Percentiles rank a stretch among this genome's conserved stretches.
These are phyloP conservation scores for Neocucurbitaria cava DNA, from an alignment of 2,329 filamentous ascomycete genomes.

Conservation along the genomic window DNA sequence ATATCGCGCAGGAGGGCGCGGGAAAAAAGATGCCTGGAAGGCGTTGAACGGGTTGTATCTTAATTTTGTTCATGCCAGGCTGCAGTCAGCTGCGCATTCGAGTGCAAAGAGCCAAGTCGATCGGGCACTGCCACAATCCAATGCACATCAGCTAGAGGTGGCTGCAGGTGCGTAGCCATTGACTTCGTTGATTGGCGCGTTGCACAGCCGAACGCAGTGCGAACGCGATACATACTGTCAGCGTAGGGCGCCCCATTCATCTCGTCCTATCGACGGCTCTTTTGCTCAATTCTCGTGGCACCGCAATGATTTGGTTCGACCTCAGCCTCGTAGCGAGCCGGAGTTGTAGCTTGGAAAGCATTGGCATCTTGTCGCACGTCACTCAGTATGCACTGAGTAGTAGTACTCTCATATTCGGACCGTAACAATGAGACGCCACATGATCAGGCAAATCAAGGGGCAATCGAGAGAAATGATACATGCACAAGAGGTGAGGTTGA, in stretches of 20 bases:
- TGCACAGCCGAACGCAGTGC: conserved; percentile 1
- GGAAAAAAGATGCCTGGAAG: conserved; percentile 23
- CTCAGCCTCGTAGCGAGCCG: background rate
- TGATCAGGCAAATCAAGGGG: background rate
- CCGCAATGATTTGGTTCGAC: background rate
- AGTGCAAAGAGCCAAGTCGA: conserved; percentile 7
- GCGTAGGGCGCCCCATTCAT: conserved; percentile 3
- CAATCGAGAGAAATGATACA: background rate
- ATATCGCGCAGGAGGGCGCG: conserved; percentile 9
- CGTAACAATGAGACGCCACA: background rate
- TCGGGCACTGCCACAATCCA: conserved; percentile 16
- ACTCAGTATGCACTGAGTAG: background rate
- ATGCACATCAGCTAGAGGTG: conserved; percentile 11
- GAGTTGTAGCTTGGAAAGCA: background rate
- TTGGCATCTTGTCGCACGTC: background rate
- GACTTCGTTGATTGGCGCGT: conserved; percentile 7
- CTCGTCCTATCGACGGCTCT: background rate
- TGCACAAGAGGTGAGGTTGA: conserved; percentile 8
- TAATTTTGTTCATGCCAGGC: conserved; percentile 28
- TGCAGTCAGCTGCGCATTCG: conserved; percentile 18
- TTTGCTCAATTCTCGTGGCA: background rate
- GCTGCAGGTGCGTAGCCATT: conserved; percentile 5
- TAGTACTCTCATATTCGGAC: too few species aligned
- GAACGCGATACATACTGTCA: conserved; percentile 1
- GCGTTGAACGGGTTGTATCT: conserved; percentile 12